Conservation (phyloP, 2,329 filamentous ascomycete species). For the Ophidiomyces ophidiicola region DNA sequence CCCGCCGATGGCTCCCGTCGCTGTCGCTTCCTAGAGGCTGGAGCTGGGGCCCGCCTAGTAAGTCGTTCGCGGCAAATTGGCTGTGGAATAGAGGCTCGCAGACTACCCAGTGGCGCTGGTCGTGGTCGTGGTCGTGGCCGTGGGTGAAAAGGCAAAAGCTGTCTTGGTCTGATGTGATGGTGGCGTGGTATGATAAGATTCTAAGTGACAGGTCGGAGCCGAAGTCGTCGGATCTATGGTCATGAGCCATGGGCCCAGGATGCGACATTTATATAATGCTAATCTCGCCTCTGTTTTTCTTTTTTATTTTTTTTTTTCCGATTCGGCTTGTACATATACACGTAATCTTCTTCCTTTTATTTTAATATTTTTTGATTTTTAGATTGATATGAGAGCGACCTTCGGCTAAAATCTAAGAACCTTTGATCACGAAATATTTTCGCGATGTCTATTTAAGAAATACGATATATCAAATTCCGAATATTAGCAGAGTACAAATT, state of each 20-base stretch:
- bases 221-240: constrained; percentile 10
- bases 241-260: constrained; percentile 1
- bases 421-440: too few species aligned
- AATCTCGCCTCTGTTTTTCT: not conserved
- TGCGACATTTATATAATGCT: too few species aligned
- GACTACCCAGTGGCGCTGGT: constrained; percentile 4
- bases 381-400: too few species aligned
- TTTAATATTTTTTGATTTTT: not conserved
- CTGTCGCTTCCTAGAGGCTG: constrained; percentile 3
- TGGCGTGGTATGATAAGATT: constrained; percentile 7
- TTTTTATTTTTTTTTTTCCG: not conserved
- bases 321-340: too few species aligned
- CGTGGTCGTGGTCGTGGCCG: constrained; percentile 11
- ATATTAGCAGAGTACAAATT: too few species aligned
- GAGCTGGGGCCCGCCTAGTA: not conserved
- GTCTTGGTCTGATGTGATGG: constrained; percentile 7
- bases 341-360: not conserved
- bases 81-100: constrained; percentile 1
- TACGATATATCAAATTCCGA: too few species aligned
- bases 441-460: too few species aligned
- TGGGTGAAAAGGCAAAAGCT: constrained; percentile 11
- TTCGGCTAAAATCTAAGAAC: too few species aligned
- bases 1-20: not conserved
- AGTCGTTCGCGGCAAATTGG: not conserved
- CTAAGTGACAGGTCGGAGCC: constrained; percentile 2